These are phyloP conservation scores for Agaricales sp. DNA, from an alignment of 1,284 basidiomycete genomes.

Conservation along the genomic window DNA sequence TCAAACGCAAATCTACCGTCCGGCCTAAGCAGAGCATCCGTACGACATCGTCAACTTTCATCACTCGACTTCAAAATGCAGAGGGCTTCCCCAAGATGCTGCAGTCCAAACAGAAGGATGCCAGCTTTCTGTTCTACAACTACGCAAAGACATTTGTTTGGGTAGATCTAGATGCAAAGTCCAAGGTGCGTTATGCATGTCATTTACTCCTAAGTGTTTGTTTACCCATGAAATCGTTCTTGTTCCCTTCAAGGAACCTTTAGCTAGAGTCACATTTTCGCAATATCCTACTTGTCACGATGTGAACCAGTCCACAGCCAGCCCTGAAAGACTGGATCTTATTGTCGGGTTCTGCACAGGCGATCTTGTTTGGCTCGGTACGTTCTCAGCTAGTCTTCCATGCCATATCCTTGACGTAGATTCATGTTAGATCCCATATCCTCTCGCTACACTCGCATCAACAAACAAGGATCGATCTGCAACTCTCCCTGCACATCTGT, in stretches of 20 bases:
- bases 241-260: slow-evolving; percentile 53
- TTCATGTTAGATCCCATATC: slow-evolving; percentile 63
- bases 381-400: slow-evolving; percentile 13
- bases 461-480: slow-evolving; percentile 85
- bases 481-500: slow-evolving; percentile 75
- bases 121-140: slow-evolving; percentile 80
- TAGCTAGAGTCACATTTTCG: slow-evolving; percentile 80
- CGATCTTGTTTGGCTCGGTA: slow-evolving; percentile 88
- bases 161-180: slow-evolving; percentile 70
- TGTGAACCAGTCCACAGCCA: slow-evolving; percentile 73
- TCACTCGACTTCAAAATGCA: slow-evolving; percentile 71
- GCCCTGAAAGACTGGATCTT: slow-evolving; percentile 74
- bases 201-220: slow-evolving; percentile 8
- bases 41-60: slow-evolving; percentile 83
- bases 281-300: slow-evolving; percentile 85
- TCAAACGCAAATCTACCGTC: slow-evolving; percentile 52
- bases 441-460: slow-evolving; percentile 80
- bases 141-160: slow-evolving; percentile 71
- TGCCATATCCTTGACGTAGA: slow-evolving; percentile 5
- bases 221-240: slow-evolving; percentile 8
- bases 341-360: slow-evolving; percentile 90
- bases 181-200: slow-evolving; percentile 47
- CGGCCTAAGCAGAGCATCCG: slow-evolving; percentile 83
- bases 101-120: slow-evolving; percentile 63
- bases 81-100: slow-evolving; percentile 71